phyloP scores from a whole-genome alignment of 306 rosid species.

The Gynostemma pentaphyllum region DNA sequence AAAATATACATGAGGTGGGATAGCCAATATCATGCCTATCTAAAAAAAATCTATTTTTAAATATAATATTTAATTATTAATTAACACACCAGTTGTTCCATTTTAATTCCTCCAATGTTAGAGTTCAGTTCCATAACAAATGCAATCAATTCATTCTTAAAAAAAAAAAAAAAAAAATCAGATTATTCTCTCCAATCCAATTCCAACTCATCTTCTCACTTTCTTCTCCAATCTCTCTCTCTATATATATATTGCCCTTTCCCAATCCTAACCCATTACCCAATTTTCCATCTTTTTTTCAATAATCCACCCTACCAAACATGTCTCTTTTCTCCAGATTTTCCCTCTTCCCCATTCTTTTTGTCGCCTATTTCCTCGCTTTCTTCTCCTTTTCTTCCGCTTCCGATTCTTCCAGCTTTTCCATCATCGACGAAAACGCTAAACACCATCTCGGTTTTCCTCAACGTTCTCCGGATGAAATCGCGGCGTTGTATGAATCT shows the following conservation, averaged over 20 bases:
- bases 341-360: neutral
- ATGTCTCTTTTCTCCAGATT: neutral
- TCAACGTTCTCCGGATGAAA: slow-evolving; percentile 17
- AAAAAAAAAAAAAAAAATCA: no score
- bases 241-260: no score
- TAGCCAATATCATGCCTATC: no score
- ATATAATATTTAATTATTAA: no score
- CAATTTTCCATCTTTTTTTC: neutral
- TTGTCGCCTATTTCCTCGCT: slow-evolving; percentile 8
- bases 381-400: slow-evolving; percentile 7
- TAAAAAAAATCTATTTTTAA: no score
- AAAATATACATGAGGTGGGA: no score
- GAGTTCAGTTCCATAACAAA: neutral
- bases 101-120: neutral
- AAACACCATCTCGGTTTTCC: slow-evolving; percentile 19
- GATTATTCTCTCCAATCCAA: neutral
- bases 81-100: no score
- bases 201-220: neutral
- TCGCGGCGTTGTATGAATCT: slow-evolving; percentile 34
- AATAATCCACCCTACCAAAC: neutral
- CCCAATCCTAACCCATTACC: no score
- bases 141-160: no score
- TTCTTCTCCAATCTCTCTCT: no score
- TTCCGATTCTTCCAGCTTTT: slow-evolving; percentile 21
- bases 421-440: slow-evolving; percentile 57